These are phyloP conservation scores for Leccinum obscurum DNA, from an alignment of 768 basidiomycete genomes.

Conservation along the genomic window DNA sequence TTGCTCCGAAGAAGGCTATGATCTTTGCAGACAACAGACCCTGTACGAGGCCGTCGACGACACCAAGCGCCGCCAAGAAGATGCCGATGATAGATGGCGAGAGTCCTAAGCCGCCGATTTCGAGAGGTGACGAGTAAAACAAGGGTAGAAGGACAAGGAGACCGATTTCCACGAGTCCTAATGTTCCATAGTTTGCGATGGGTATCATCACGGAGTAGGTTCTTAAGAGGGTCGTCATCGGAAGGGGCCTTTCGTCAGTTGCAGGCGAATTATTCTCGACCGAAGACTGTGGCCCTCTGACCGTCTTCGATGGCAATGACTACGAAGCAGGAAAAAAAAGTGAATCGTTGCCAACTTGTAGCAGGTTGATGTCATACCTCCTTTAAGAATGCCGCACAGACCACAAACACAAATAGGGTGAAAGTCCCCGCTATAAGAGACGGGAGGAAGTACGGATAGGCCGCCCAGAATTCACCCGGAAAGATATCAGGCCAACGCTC, in stretches of 20 bases:
- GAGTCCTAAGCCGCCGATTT: conserved; percentile 44
- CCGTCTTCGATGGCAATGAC: conserved; percentile 27
- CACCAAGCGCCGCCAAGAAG: conserved; percentile 37
- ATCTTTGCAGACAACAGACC: conserved; percentile 40
- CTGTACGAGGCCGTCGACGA: conserved; percentile 41
- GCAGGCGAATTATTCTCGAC: not conserved
- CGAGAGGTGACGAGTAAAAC: conserved; percentile 45
- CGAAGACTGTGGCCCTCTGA: not conserved
- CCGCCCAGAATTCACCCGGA: conserved; percentile 37
- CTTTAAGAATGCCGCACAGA: conserved; percentile 27
- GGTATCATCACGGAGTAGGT: conserved; percentile 39
- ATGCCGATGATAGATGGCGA: conserved; percentile 42
- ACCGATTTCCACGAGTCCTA: conserved; percentile 45
- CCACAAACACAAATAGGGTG: conserved; percentile 14
- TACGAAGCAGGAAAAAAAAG: conserved; percentile 2
- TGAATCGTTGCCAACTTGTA: not conserved
- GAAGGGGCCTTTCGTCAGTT: conserved; percentile 8
- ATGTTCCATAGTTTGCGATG: conserved; percentile 42
- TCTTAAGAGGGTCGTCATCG: conserved; percentile 37
- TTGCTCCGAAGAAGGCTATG: conserved; percentile 42
- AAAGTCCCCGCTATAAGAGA: conserved; percentile 25
- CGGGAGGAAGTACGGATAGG: conserved; percentile 40
- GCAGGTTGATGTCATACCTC: conserved; percentile 26
- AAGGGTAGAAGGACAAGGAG: conserved; percentile 43
- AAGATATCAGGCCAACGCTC: conserved; percentile 55